These are phyloP conservation scores for Saccharomyces pastorianus DNA, from an alignment of 1,139 yeast genomes.

Conservation along the genomic window DNA sequence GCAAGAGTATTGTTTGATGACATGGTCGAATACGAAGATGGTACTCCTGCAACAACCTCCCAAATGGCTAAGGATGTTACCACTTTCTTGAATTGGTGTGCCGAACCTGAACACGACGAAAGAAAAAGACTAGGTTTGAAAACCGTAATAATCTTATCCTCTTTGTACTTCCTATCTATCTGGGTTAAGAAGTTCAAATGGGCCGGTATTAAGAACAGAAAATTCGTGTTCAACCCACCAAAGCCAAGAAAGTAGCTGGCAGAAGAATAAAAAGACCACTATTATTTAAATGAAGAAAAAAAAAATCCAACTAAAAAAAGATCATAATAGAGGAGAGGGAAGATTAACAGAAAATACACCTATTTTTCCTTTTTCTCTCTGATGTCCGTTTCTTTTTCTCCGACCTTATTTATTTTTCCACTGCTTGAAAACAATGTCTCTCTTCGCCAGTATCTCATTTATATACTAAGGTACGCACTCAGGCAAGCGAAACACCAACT, in stretches of 20 bases:
- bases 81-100: slow-evolving; percentile 93
- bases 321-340: neutral
- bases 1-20: slow-evolving; percentile 96
- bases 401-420: neutral
- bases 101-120: slow-evolving; percentile 98
- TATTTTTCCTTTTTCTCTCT: neutral
- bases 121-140: slow-evolving; percentile 96
- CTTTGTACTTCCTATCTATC: slow-evolving; percentile 73
- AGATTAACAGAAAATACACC: neutral
- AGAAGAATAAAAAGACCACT: neutral
- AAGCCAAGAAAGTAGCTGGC: slow-evolving; percentile 29
- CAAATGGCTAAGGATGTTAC: slow-evolving; percentile 99
- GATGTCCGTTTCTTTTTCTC: neutral
- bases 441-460: neutral
- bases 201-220: slow-evolving; percentile 93
- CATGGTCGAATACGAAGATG: slow-evolving; percentile 95
- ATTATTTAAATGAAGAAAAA: neutral
- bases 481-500: neutral
- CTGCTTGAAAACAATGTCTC: neutral
- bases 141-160: slow-evolving; percentile 72
- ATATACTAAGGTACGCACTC: neutral
- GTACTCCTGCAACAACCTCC: slow-evolving; percentile 96
- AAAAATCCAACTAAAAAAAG: neutral
- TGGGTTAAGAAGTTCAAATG: slow-evolving; percentile 98
- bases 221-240: slow-evolving; percentile 89